These are phyloP conservation scores for Aspergillus novofumigatus DNA, from an alignment of 2,329 filamentous ascomycete species.

Conservation along the genomic window DNA sequence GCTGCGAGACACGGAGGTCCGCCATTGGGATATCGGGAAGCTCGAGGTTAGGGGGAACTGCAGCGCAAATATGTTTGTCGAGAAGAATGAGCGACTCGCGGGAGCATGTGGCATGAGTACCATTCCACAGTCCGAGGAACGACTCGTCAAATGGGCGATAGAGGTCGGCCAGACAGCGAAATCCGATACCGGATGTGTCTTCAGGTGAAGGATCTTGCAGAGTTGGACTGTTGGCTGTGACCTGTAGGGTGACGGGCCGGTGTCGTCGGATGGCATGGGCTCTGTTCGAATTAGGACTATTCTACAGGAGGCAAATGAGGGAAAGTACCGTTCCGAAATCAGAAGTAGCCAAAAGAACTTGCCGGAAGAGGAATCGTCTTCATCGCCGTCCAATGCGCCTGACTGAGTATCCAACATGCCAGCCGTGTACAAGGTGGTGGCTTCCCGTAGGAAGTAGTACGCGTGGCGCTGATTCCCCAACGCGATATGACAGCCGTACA, in stretches of 20 bases:
- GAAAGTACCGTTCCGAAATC: conserved; percentile 57
- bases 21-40: conserved; percentile 62
- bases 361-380: conserved; percentile 36
- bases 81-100: conserved; percentile 45
- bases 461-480: conserved; percentile 66
- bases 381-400: conserved; percentile 48
- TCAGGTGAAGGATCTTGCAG: conserved; percentile 45
- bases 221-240: conserved; percentile 52
- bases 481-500: conserved; percentile 64
- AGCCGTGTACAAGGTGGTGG: conserved; percentile 62
- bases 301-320: no score
- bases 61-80: conserved; percentile 49
- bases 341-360: conserved; percentile 66
- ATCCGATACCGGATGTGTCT: conserved; percentile 55
- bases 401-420: conserved; percentile 41
- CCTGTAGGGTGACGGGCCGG: conserved; percentile 58
- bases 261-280: conserved; percentile 62
- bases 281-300: conserved; percentile 31
- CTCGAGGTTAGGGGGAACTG: conserved; percentile 51
- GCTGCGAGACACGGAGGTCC: conserved; percentile 63
- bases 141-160: conserved; percentile 61
- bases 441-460: conserved; percentile 70
- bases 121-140: conserved; percentile 63
- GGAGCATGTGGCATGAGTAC: conserved; percentile 42
- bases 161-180: conserved; percentile 57